Evolutionary conservation across 1,139 yeast genomes (phyloP), one percentile per base, ranked within the genome.

Genomic region (Saccharomyces pastorianus): DNA sequence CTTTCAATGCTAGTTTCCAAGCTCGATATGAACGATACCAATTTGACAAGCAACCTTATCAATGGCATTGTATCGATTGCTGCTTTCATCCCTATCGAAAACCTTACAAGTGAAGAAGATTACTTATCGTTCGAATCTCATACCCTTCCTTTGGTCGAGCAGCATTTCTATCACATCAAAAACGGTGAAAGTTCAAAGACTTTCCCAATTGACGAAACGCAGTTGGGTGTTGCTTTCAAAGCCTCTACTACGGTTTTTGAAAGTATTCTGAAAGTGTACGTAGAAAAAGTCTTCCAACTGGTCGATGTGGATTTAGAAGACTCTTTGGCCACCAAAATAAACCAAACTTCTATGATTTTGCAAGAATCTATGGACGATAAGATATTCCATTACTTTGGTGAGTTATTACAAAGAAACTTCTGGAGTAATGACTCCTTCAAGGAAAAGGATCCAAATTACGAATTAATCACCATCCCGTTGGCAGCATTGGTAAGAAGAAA

Each of bases 1-100:
- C 67, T 91, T 46, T 80, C 83, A 51, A 76, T 88, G 67, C 74
- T 86, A 0, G 70, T 91, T 13, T 88, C 91, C 0, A 96, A 95
- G 25, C 83, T 93, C 48, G 98, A 93, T 67, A 82, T 95, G 0
- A 93, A 91, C 68, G 99, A 93, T 70, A 76, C 90, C 53, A 79
- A 76, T 28, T 83, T 91, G 65, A 85, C 96, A 0, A 76, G 84
- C 34, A 78, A 81, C 52, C 81, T 96, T 0, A 73, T 91, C 51
- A 82, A 84, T 58, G 79, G 88, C 26, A 78, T 93, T 58, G 85
- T 89, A 11, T 78, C 88, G 0, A 80, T 86, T 31, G 84, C 91
- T 0, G 76, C 85, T 13, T 85, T 83, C 58, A 80, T 88, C 3
- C 97, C 97, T 0, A 76, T 90, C 60, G 73, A 76, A 46, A 85